Evolutionary conservation across 768 basidiomycete species (phyloP).

Genomic region (Tricholoma hemisulphureum): DNA sequence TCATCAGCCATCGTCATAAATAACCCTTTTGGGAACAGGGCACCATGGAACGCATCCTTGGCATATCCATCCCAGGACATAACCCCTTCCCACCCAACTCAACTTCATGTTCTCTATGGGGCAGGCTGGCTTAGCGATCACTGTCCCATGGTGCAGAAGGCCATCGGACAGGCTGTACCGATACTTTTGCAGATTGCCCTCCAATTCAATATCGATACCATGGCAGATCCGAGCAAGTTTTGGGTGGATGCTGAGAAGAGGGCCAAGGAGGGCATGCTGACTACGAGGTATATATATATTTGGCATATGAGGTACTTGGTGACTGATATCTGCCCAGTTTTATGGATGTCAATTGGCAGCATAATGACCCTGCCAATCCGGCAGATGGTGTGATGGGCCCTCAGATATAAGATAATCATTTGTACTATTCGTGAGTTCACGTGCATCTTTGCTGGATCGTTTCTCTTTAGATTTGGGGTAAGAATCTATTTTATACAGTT

Average conservation of each 20-base stretch:
- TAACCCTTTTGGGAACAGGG: no score
- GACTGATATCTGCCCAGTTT: conserved; percentile 44
- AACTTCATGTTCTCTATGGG: no score
- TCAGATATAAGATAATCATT: conserved; percentile 74
- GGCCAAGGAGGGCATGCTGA: conserved; percentile 19
- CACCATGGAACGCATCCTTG: conserved; percentile 59
- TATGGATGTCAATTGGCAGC: conserved; percentile 82
- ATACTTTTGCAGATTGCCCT: no score
- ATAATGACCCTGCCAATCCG: conserved; percentile 67
- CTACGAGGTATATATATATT: conserved; percentile 36
- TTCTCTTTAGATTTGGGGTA: conserved; percentile 54
- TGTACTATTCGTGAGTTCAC: conserved; percentile 65
- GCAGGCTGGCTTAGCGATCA: no score
- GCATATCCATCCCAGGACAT: conserved; percentile 42
- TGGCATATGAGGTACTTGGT: conserved; percentile 7
- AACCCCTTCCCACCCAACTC: background rate
- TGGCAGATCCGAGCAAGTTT: no score
- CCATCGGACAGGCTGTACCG: no score
- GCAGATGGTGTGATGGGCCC: conserved; percentile 66
- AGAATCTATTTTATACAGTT: conserved; percentile 5
- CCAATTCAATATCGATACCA: no score
- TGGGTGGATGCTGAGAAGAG: no score
- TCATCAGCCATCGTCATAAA: no score
- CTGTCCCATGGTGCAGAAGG: no score
- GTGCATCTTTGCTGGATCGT: background rate